phyloP scores from a whole-genome alignment of 164 flowering plant genomes.

The Aristolochia californica region DNA sequence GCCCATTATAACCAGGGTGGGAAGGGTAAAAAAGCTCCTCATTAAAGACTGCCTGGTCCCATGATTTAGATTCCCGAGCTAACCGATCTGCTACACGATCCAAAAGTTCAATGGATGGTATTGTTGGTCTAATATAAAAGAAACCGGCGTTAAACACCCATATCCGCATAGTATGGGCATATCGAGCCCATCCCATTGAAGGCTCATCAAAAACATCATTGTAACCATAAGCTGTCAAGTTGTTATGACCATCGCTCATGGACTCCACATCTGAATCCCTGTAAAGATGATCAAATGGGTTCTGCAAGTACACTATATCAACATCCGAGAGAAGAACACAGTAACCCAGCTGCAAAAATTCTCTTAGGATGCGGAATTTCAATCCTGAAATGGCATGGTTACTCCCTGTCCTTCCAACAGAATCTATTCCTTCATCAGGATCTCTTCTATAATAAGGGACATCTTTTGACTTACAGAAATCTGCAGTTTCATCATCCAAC shows the following conservation, averaged over 20 bases:
- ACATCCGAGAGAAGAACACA: slow-evolving; percentile 76
- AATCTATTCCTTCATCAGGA: slow-evolving; percentile 53
- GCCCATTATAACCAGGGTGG: slow-evolving; percentile 84
- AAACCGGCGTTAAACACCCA: slow-evolving; percentile 98
- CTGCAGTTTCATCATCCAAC: slow-evolving; percentile 46
- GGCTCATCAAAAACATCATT: slow-evolving; percentile 87
- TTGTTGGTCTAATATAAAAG: slow-evolving; percentile 83
- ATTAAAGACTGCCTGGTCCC: slow-evolving; percentile 98
- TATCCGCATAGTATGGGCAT: slow-evolving; percentile 91
- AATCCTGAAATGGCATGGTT: slow-evolving; percentile 89
- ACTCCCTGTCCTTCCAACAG: slow-evolving; percentile 50
- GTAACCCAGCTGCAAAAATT: slow-evolving; percentile 88
- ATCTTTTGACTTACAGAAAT: slow-evolving; percentile 31
- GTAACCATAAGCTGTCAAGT: slow-evolving; percentile 89
- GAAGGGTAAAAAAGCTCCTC: slow-evolving; percentile 91
- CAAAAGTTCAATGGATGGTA: slow-evolving; percentile 87
- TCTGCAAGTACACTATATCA: slow-evolving; percentile 81
- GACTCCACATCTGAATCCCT: slow-evolving; percentile 94
- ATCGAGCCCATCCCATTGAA: slow-evolving; percentile 90
- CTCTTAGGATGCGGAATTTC: slow-evolving; percentile 82
- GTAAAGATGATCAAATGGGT: slow-evolving; percentile 74
- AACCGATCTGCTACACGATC: slow-evolving; percentile 82
- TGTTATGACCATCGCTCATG: slow-evolving; percentile 85
- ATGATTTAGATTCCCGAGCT: slow-evolving; percentile 27
- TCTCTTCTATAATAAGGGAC: slow-evolving; percentile 53